A percentile compares a stretch with the other conserved stretches of the same genome.
phyloP scores from a whole-genome alignment of 192 early-diverging fungal species.

The Oehlia diaphana region DNA sequence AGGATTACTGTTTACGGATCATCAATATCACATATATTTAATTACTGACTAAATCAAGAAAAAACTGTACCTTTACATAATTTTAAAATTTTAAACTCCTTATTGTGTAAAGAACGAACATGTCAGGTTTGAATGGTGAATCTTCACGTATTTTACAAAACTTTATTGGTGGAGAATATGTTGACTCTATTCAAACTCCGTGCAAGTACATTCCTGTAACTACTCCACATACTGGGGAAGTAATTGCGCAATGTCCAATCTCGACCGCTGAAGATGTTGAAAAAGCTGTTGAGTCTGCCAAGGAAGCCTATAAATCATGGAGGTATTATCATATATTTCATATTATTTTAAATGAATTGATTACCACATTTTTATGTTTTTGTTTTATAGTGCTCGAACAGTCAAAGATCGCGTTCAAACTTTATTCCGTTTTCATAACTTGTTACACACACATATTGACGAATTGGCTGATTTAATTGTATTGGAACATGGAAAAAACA shows the following conservation, averaged over 20 bases:
- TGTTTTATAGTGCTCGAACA: constrained; percentile 41
- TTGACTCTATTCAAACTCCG: constrained; percentile 22
- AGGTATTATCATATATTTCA: constrained; percentile 33
- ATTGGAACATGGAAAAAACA: constrained; percentile 80
- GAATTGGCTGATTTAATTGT: constrained; percentile 75
- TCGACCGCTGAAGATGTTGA: constrained; percentile 59
- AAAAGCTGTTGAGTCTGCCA: constrained; percentile 57
- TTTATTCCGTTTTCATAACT: constrained; percentile 60
- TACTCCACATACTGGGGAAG: constrained; percentile 60
- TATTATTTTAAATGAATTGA: not conserved
- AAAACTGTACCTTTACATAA: no score
- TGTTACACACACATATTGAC: constrained; percentile 54
- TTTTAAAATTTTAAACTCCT: no score
- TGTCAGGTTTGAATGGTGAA: constrained; percentile 2
- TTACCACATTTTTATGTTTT: not conserved
- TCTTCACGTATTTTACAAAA: constrained; percentile 36
- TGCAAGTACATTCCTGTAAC: constrained; percentile 56
- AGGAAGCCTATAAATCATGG: constrained; percentile 59
- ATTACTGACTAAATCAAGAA: no score
- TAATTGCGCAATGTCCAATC: constrained; percentile 66
- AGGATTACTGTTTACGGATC: no score
- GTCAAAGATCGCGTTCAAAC: constrained; percentile 68
- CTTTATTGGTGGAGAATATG: constrained; percentile 40
- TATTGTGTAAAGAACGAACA: not conserved
- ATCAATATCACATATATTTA: no score